phyloP scores from a whole-genome alignment of 1,284 basidiomycete genomes.

The Flammula alnicola region DNA sequence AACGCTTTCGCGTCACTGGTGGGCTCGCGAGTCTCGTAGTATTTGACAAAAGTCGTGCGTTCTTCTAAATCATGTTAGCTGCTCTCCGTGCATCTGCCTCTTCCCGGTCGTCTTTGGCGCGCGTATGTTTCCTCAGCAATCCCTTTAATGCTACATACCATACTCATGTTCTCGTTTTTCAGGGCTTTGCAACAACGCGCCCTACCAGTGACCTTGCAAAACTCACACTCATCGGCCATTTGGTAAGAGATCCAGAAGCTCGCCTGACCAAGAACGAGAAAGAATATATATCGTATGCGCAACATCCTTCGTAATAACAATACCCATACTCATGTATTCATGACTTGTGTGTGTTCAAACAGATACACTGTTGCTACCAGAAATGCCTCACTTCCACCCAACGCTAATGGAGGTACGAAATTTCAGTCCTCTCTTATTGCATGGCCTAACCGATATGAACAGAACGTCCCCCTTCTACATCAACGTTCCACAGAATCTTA shows the following conservation, averaged over 20 bases:
- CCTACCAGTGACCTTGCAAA: conserved; percentile 69
- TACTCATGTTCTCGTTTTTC: conserved; percentile 15
- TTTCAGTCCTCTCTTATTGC: conserved; percentile 3
- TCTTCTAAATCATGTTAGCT: conserved; percentile 47
- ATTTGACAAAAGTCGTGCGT: too few relatives aligned
- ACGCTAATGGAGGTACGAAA: conserved; percentile 59
- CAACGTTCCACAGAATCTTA: conserved; percentile 77
- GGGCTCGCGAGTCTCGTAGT: too few relatives aligned
- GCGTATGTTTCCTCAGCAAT: conserved; percentile 44
- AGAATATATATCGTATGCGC: conserved; percentile 74
- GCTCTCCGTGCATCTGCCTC: conserved; percentile 47
- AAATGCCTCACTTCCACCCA: conserved; percentile 59
- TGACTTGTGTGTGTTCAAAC: not conserved
- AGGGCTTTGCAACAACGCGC: conserved; percentile 74
- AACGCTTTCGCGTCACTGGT: too few relatives aligned
- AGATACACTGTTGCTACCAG: conserved; percentile 75
- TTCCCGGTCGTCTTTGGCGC: conserved; percentile 45
- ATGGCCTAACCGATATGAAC: conserved; percentile 2
- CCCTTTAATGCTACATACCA: not conserved
- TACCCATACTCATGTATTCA: not conserved
- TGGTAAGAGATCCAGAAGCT: conserved; percentile 73
- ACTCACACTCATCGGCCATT: conserved; percentile 74
- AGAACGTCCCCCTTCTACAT: conserved; percentile 59
- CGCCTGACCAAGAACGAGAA: conserved; percentile 71
- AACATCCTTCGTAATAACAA: not conserved